A percentile compares a stretch with the other conserved stretches of the same genome.
phyloP scores from a whole-genome alignment of 352 stramenopile species.

The Phytophthora nicotianae region DNA sequence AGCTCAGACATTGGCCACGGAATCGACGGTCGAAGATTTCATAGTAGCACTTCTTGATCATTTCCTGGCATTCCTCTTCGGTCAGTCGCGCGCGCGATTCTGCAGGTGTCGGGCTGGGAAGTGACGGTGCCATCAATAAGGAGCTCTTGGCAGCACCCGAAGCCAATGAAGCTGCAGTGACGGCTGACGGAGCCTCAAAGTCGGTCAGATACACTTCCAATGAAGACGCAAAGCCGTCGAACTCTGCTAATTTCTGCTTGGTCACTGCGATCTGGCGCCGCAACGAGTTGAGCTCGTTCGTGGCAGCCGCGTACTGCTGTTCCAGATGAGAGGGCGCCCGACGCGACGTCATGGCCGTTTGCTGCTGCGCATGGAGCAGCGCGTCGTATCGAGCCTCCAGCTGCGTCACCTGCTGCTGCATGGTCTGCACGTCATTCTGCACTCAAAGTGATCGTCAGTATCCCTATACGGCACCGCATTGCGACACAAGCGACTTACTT shows the following conservation, averaged over 20 bases:
- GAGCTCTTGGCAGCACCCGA: conserved; percentile 18
- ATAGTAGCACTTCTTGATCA: conserved; percentile 59
- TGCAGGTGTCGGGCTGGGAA: conserved; percentile 5
- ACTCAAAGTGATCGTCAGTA: neutral
- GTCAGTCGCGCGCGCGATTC: conserved; percentile 27
- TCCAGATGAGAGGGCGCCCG: conserved; percentile 25
- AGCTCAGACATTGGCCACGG: conserved; percentile 47
- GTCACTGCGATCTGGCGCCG: conserved; percentile 39
- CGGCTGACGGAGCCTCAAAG: conserved; percentile 27
- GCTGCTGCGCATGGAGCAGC: conserved; percentile 31
- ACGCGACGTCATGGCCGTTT: conserved; percentile 17
- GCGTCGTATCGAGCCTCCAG: conserved; percentile 45
- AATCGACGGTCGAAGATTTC: conserved; percentile 52
- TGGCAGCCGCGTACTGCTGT: conserved; percentile 38
- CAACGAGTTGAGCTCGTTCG: conserved; percentile 38
- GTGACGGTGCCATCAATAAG: conserved; percentile 23
- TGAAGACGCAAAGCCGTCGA: conserved; percentile 48
- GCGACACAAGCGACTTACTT: conserved; percentile 32
- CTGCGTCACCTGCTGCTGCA: conserved; percentile 43
- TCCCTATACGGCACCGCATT: neutral
- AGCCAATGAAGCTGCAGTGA: conserved; percentile 16
- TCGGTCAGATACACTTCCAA: conserved; percentile 44
- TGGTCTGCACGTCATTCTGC: conserved; percentile 49
- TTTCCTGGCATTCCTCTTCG: conserved; percentile 40
- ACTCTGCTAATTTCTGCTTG: conserved; percentile 44